A percentile compares a stretch with the other conserved stretches of the same genome.
Conservation (phyloP, 2,329 filamentous ascomycete genomes). For the Fusarium sp. region DNA sequence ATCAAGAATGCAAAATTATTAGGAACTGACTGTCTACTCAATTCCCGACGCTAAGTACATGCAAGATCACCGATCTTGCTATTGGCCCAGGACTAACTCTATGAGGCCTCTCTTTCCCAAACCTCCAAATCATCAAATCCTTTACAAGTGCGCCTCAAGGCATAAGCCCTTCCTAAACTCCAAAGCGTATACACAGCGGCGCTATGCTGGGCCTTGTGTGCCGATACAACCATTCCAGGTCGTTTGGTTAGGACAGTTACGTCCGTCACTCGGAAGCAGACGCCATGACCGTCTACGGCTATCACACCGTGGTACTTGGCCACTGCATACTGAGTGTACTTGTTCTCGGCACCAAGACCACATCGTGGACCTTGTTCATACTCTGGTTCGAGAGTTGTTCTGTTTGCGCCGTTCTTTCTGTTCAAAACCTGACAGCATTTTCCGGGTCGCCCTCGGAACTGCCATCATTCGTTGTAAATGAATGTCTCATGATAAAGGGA, state of each 20-base stretch:
- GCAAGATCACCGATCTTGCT: constrained; percentile 44
- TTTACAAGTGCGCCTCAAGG: constrained; percentile 42
- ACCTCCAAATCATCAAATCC: constrained; percentile 23
- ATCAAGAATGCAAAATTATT: constrained; percentile 29
- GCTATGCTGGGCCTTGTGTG: constrained; percentile 31
- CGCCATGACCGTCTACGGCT: constrained; percentile 48
- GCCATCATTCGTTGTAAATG: constrained; percentile 42
- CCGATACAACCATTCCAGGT: constrained; percentile 51
- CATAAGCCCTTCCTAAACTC: constrained; percentile 38
- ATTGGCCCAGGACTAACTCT: constrained; percentile 39
- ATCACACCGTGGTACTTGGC: constrained; percentile 51
- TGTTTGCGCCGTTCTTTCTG: constrained; percentile 39
- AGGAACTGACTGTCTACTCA: constrained; percentile 44
- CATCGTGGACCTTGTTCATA: constrained; percentile 32
- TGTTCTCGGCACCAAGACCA: constrained; percentile 36
- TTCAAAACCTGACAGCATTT: constrained; percentile 32
- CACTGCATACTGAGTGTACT: constrained; percentile 40
- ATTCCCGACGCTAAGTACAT: constrained; percentile 37
- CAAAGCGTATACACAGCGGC: constrained; percentile 37
- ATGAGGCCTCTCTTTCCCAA: constrained; percentile 31
- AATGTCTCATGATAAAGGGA: constrained; percentile 39
- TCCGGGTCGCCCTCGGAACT: constrained; percentile 47
- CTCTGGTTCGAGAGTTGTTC: constrained; percentile 34
- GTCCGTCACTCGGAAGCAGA: constrained; percentile 47
- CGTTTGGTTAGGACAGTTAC: constrained; percentile 47